These are phyloP conservation scores for Macrolepiota fuliginosa DNA, from an alignment of 768 basidiomycete genomes.

Conservation along the genomic window DNA sequence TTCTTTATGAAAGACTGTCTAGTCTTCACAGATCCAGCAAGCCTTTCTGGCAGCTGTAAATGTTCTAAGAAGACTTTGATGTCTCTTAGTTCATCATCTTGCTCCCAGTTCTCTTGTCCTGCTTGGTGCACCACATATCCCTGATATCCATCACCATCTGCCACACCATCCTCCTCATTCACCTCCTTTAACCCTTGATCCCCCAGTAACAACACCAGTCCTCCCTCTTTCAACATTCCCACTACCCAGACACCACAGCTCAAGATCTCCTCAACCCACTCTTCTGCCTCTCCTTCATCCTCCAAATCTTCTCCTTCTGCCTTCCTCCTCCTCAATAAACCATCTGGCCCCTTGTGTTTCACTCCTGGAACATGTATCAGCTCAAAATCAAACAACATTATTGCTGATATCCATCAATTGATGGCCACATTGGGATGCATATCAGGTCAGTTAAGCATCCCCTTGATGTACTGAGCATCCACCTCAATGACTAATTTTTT, in stretches of 20 bases:
- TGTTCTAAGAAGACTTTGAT: constrained; percentile 8
- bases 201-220: not conserved
- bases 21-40: not conserved
- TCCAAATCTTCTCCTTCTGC: constrained; percentile 13
- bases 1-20: not conserved
- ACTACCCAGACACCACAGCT: constrained; percentile 6
- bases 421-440: constrained; percentile 32
- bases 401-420: constrained; percentile 39
- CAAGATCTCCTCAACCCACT: constrained; percentile 20
- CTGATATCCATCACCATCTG: too few relatives aligned
- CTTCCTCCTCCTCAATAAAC: constrained; percentile 25
- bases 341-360: constrained; percentile 34
- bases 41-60: not conserved
- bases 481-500: constrained; percentile 32
- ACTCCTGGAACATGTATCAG: constrained; percentile 35
- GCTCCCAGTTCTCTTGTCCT: not conserved
- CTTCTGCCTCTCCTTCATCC: constrained; percentile 21
- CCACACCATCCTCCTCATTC: not conserved
- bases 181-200: not conserved
- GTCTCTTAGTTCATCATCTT: not conserved
- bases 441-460: constrained; percentile 41
- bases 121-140: too few relatives aligned
- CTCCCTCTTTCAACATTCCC: not conserved
- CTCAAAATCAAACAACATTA: constrained; percentile 34
- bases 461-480: constrained; percentile 38